Evolutionary conservation across 192 early-diverging fungal species (phyloP), one percentile per base, ranked within the genome.

Genomic region (Coemansia aciculifera): DNA sequence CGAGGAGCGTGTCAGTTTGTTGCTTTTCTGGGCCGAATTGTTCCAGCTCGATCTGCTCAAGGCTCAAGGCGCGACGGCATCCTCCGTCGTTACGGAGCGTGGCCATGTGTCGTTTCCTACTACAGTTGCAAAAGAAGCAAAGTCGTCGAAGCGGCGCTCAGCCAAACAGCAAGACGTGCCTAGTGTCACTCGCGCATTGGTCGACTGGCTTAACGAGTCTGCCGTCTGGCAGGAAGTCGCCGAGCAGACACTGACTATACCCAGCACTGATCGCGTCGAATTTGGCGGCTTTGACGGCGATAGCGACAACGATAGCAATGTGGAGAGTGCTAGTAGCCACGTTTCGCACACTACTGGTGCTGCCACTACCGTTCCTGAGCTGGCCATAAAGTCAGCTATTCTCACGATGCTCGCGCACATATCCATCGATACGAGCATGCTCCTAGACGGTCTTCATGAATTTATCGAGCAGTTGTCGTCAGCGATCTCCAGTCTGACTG

Each of bases 71-170:
- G 64, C 57, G 9, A 52, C 36, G 9, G 62, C 71, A 11, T 74
- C 80, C 10, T 67, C 76, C 37, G 66, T 68, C 11, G 63, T 78
- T 23, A 83, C 75, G 0, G 21, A 62, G 24, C 69, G 76, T 42
- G 80, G 80, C 40, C 80, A 74, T 19, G 51, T 83, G 36, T n/a
- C 69, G 54, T 78, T 83, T 44, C 68, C 72, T 5, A 38, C 64
- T 23, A 57, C 42, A 3, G n/a, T 23, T 17, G 71, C 37, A 38
- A 64, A 69, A 36, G 37, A 19, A n/a, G 37, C 60, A 23, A 62
- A 37, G 36, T 27, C 60, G 27, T 48, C 43, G 15, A 52, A 52
- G 44, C 51, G 17, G 39, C 64, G 12, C 21, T 19, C 11, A 49
- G 49, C n/a, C 19, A 27, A 67, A 11, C 66, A 31, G 39, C 49